Evolutionary conservation across 2,329 filamentous ascomycete genomes (phyloP).

Genomic region (Diaporthe australafricana): DNA sequence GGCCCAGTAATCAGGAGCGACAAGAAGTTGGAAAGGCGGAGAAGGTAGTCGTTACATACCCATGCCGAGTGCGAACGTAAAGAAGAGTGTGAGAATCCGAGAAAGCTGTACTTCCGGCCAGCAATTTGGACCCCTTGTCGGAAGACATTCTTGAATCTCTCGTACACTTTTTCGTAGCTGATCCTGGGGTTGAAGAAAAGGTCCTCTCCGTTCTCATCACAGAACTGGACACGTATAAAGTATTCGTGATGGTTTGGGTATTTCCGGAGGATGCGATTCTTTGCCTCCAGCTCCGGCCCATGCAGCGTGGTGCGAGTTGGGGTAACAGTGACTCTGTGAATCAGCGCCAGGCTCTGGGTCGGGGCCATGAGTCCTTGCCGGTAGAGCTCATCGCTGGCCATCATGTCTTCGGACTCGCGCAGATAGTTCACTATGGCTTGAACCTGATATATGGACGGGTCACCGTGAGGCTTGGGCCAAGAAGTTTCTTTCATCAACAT

Average conservation of each 20-base stretch:
- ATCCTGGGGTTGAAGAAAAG: conserved; percentile 67
- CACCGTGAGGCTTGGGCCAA: conserved; percentile 63
- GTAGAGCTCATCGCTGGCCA: conserved; percentile 31
- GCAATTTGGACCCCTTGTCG: conserved; percentile 70
- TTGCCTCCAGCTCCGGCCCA: conserved; percentile 74
- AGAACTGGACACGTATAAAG: conserved; percentile 79
- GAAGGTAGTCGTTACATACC: neutral
- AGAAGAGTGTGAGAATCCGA: conserved; percentile 85
- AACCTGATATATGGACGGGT: conserved; percentile 55
- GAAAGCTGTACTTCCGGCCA: conserved; percentile 71
- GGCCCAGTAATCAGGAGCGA: neutral
- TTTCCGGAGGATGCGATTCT: conserved; percentile 78
- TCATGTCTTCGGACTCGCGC: conserved; percentile 52
- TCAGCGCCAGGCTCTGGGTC: conserved; percentile 56
- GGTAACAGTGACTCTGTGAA: conserved; percentile 69
- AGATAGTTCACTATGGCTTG: conserved; percentile 54
- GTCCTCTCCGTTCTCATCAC: conserved; percentile 77
- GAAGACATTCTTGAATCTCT: conserved; percentile 72
- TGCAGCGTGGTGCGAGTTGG: conserved; percentile 67
- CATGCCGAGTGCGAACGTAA: conserved; percentile 78
- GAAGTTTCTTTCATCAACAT: conserved; percentile 64
- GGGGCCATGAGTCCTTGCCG: conserved; percentile 41
- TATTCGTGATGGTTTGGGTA: conserved; percentile 69
- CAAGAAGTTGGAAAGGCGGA: neutral
- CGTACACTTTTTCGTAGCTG: conserved; percentile 63